Percentiles rank a stretch among this genome's conserved stretches.
Evolutionary conservation across 352 stramenopile species (phyloP).

Genomic region (Pythium periplocum): DNA sequence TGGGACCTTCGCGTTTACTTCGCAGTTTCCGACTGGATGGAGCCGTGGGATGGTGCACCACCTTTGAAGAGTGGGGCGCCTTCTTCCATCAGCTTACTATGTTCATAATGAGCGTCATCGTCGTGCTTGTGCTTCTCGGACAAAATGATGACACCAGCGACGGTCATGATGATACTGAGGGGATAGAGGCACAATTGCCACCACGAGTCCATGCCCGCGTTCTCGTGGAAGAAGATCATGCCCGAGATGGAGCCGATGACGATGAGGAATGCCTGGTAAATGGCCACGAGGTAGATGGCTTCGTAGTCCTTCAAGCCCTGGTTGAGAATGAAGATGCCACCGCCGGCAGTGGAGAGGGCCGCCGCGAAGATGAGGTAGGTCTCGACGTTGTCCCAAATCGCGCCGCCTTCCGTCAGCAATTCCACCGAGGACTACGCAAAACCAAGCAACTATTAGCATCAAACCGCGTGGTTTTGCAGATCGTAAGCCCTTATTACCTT

Average conservation of each 20-base stretch:
- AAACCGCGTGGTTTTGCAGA: no score
- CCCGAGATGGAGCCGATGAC: constrained; percentile 80
- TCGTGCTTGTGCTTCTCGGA: constrained; percentile 76
- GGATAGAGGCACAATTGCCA: constrained; percentile 78
- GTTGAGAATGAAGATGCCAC: constrained; percentile 79
- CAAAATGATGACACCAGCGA: constrained; percentile 73
- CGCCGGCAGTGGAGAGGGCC: constrained; percentile 58
- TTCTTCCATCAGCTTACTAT: constrained; percentile 11
- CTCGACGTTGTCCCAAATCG: constrained; percentile 53
- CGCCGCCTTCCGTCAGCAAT: constrained; percentile 65
- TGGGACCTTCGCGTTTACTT: not conserved
- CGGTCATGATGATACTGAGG: constrained; percentile 69
- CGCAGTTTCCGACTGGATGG: constrained; percentile 20
- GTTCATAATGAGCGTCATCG: constrained; percentile 28
- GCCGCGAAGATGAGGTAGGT: constrained; percentile 71
- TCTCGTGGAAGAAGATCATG: constrained; percentile 88
- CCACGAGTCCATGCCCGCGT: constrained; percentile 73
- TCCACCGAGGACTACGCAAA: constrained; percentile 64
- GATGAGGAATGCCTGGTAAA: constrained; percentile 84
- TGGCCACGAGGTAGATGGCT: constrained; percentile 80
- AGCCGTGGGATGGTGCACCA: constrained; percentile 13
- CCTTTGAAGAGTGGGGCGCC: constrained; percentile 22
- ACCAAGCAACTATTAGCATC: not conserved
- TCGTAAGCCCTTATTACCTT: constrained; percentile 36
- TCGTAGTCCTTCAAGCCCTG: constrained; percentile 78